A percentile compares a stretch with the other conserved stretches of the same genome.
Conservation (phyloP, 306 rosid genomes). For the Quercus ilex region DNA sequence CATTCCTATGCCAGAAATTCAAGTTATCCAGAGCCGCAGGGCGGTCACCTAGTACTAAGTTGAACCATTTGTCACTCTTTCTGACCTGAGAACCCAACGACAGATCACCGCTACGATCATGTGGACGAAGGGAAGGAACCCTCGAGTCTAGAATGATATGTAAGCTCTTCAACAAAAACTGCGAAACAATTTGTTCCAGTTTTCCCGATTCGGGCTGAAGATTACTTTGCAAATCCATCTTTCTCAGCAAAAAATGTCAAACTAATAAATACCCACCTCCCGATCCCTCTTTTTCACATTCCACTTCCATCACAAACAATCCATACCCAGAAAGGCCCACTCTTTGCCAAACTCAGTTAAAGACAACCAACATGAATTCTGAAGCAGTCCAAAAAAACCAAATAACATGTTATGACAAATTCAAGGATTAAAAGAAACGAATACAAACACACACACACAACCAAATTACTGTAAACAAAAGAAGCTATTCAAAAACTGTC, state of each 20-base stretch:
- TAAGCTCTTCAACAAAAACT: constrained; percentile 69
- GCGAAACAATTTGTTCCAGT: constrained; percentile 75
- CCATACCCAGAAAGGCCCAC: constrained; percentile 9
- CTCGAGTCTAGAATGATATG: constrained; percentile 74
- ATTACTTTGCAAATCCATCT: constrained; percentile 70
- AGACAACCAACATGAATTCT: background rate
- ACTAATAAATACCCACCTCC: constrained; percentile 13
- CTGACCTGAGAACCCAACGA: constrained; percentile 40
- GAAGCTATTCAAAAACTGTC: constrained; percentile 26
- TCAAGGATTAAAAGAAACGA: constrained; percentile 7
- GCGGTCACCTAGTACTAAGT: constrained; percentile 69
- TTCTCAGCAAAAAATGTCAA: constrained; percentile 17
- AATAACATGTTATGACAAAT: background rate
- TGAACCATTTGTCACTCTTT: constrained; percentile 86
- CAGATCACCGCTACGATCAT: constrained; percentile 59
- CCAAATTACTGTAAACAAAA: constrained; percentile 15
- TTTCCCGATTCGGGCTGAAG: constrained; percentile 65
- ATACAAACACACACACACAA: background rate
- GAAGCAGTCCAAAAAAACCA: background rate
- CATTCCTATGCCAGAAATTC: constrained; percentile 70
- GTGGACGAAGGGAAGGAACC: constrained; percentile 56
- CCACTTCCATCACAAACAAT: constrained; percentile 1
- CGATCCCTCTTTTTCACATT: constrained; percentile 20
- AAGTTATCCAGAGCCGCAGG: constrained; percentile 69
- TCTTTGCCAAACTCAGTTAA: background rate